phyloP scores from a whole-genome alignment of 2,329 filamentous ascomycete genomes.

The Fusarium sp. region DNA sequence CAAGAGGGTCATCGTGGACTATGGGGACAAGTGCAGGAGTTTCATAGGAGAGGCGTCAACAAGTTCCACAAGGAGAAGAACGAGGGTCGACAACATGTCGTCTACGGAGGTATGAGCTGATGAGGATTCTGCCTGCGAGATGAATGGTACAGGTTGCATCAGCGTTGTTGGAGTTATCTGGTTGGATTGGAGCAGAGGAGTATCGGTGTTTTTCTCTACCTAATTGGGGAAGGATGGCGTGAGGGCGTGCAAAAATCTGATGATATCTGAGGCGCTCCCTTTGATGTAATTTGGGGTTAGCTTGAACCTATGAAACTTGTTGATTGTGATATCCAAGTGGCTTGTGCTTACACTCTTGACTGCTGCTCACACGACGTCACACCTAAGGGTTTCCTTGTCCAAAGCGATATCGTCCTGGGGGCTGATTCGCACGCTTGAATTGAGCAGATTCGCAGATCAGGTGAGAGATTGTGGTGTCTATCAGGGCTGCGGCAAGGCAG shows the following conservation, averaged over 20 bases:
- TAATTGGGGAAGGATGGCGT: background rate
- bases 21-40: constrained; percentile 45
- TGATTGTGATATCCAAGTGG: background rate
- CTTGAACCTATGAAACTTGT: background rate
- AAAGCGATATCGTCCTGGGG: background rate
- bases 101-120: constrained; percentile 28
- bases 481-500: background rate
- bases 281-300: background rate
- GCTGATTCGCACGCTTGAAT: background rate
- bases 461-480: background rate
- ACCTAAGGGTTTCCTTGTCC: background rate
- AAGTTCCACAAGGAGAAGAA: constrained; percentile 34
- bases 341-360: background rate
- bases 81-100: constrained; percentile 37
- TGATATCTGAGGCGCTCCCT: background rate
- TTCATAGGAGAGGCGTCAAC: constrained; percentile 39
- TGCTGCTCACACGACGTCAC: background rate
- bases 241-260: background rate
- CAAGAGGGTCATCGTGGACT: constrained; percentile 41
- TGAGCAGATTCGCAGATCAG: background rate
- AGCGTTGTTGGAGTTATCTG: background rate
- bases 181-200: background rate
- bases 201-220: background rate
- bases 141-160: background rate
- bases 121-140: background rate